Conservation (phyloP, 306 rosid species). For the Urtica urens region DNA sequence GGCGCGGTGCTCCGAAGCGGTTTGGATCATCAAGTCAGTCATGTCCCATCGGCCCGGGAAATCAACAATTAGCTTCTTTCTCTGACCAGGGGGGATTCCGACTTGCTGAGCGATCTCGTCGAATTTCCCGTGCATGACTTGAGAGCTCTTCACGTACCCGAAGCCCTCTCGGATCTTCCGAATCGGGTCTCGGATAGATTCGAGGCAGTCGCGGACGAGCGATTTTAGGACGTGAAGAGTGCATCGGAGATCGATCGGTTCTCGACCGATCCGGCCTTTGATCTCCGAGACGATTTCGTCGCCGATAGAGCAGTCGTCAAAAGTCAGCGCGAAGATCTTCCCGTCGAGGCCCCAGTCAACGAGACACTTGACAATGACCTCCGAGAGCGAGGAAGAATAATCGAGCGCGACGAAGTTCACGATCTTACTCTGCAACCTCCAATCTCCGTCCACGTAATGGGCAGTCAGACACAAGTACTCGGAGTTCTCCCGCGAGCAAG, state of each 20-base stretch:
- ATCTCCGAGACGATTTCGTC: conserved; percentile 64
- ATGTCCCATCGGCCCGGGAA: conserved; percentile 62
- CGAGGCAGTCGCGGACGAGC: conserved; percentile 53
- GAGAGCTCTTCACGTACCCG: conserved; percentile 62
- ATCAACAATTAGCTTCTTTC: conserved; percentile 50
- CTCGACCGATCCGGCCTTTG: conserved; percentile 61
- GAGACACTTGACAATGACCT: conserved; percentile 66
- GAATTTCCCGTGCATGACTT: conserved; percentile 55
- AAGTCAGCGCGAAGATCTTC: conserved; percentile 81
- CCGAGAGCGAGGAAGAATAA: conserved; percentile 70
- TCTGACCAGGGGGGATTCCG: conserved; percentile 44
- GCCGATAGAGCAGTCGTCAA: conserved; percentile 67
- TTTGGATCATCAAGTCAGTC: conserved; percentile 69
- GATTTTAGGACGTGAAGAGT: conserved; percentile 62
- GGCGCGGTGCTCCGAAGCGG: conserved; percentile 60
- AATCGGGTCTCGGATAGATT: conserved; percentile 49
- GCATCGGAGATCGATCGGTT: conserved; percentile 66
- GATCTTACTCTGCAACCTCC: conserved; percentile 67
- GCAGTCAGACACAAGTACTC: conserved; percentile 56
- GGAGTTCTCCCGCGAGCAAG: conserved; percentile 52
- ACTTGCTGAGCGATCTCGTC: conserved; percentile 58
- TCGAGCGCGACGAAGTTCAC: conserved; percentile 81
- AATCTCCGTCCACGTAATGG: conserved; percentile 71
- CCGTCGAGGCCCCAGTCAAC: conserved; percentile 74
- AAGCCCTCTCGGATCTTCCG: conserved; percentile 70